Percentiles rank a stretch among this genome's conserved stretches.
Conservation (phyloP, 164 flowering plant genomes). For the Annona squamosa region DNA sequence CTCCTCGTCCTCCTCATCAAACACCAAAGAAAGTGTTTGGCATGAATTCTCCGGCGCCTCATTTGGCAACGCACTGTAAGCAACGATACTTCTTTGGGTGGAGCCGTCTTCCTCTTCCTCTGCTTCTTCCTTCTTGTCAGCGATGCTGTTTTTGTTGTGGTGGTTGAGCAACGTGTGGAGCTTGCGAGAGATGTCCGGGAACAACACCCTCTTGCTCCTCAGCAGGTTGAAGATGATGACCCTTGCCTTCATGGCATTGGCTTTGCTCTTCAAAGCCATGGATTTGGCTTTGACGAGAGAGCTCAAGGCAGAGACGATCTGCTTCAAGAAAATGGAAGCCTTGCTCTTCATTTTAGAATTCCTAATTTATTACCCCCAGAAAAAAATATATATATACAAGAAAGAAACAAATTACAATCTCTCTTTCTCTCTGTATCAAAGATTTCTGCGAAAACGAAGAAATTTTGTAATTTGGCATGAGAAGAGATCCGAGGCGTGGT, state of each 20-base stretch:
- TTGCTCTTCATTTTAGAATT: conserved; percentile 40
- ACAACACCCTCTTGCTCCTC: conserved; percentile 37
- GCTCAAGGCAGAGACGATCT: conserved; percentile 27
- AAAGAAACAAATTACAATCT: not conserved
- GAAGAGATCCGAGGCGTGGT: conserved; percentile 2
- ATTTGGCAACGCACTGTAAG: conserved; percentile 14
- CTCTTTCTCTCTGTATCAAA: not conserved
- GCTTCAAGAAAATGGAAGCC: conserved; percentile 38
- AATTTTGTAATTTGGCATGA: conserved; percentile 15
- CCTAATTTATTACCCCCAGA: not conserved
- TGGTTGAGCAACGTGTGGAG: conserved; percentile 27
- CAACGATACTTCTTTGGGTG: conserved; percentile 26
- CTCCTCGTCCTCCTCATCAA: not conserved
- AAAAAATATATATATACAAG: not conserved
- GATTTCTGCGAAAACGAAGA: not conserved
- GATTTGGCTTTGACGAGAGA: conserved; percentile 41
- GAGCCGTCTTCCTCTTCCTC: conserved; percentile 10
- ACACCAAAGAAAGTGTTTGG: conserved; percentile 4
- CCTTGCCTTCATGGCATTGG: conserved; percentile 42
- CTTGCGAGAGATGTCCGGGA: conserved; percentile 45
- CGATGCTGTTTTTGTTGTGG: conserved; percentile 1
- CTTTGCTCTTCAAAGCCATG: conserved; percentile 40
- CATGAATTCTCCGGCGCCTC: conserved; percentile 6
- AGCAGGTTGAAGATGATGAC: conserved; percentile 40
- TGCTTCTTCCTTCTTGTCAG: conserved; percentile 9